Base-by-base conservation (phyloP, 225 moss, liverwort and hornwort genomes). In the Polytrichum formosum region DNA sequence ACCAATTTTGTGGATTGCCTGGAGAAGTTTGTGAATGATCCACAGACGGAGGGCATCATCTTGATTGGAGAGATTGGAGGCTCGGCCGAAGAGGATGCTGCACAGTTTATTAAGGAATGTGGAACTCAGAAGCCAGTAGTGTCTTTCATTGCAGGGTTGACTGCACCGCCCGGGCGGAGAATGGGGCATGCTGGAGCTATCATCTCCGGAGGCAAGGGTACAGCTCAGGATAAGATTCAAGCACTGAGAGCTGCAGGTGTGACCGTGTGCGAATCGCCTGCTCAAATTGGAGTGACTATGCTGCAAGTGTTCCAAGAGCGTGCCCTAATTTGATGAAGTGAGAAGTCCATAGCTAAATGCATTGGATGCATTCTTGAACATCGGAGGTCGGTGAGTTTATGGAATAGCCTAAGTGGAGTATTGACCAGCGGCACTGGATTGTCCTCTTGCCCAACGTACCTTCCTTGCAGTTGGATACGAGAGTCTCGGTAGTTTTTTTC, bases 131-230 rank as follows among this genome's bases (percentile, higher is more conserved):
- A 96, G 75, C 96, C 93, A 2, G 91, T 96, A 18, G 96, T 96
- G 67, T 91, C 96, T 6, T 96, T 96, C 53, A 96, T 96, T 63
- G 96, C 96, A 72, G 96, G 96, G 56, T 81, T 96, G 73, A 96
- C 96, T 77, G 96, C 96, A 65, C 96, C 96, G 71, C 93, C 96
- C 0, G 96, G 96, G 4, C 90, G 96, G 62, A 91, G 96, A 26
- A 96, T 96, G 96, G 96, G 96, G 35, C 96, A 96, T 80, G 96
- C 96, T 59, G 96, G 96, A 77, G 95, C 96, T 26, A 96, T 96
- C 69, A 96, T 96, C 10, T 91, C 96, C 2, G 96, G 96, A 69
- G 96, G 96, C 18, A 96, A 96, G 71, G 95, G 96, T 4, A 96
- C 93, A 1, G 96, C 96, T 7, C 88, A 90, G 26, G 96, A 96